A percentile compares a stretch with the other conserved stretches of the same genome.
phyloP scores from a whole-genome alignment of 2,329 filamentous ascomycete species.

The Sporothrix curviconia region DNA sequence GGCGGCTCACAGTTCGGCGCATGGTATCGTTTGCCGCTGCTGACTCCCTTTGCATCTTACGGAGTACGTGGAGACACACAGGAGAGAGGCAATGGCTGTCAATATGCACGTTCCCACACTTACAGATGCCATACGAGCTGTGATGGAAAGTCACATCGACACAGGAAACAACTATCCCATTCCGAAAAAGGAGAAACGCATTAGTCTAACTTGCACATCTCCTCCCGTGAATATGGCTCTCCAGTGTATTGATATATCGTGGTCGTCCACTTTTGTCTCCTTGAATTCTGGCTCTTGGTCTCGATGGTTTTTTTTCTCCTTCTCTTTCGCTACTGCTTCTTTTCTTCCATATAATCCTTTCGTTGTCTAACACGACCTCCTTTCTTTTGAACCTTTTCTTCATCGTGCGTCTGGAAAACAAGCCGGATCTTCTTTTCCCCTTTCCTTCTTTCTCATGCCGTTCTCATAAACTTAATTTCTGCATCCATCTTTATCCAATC shows the following conservation, averaged over 20 bases:
- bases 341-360: neutral
- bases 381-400: neutral
- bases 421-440: conserved; percentile 4
- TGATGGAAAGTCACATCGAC: no score
- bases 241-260: neutral
- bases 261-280: neutral
- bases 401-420: neutral
- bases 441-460: neutral
- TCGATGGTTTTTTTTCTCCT: neutral
- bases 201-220: neutral
- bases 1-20: no score
- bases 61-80: no score
- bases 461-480: neutral
- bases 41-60: no score
- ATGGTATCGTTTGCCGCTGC: no score
- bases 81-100: no score
- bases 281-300: neutral
- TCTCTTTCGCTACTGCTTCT: no score
- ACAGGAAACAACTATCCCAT: neutral
- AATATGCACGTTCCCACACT: neutral
- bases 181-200: neutral
- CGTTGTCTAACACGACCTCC: no score
- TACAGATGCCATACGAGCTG: no score
- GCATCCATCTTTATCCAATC: neutral
- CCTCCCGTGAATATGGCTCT: no score